Base-by-base conservation (phyloP, 1,284 basidiomycete genomes). In the Phaffia rhodozyma region DNA sequence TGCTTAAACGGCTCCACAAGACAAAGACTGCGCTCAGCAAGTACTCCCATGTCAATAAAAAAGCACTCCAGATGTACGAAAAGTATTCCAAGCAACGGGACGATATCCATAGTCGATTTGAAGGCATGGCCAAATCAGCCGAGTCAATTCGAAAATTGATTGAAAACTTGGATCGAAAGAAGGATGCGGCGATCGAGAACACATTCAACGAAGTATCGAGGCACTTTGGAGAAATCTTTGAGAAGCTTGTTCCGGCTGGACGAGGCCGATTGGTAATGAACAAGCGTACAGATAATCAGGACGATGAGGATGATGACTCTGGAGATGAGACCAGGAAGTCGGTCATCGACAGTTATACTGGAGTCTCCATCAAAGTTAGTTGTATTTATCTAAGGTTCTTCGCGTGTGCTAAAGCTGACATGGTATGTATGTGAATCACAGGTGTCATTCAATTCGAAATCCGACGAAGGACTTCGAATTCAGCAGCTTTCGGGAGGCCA, bases 371-470 rank as follows among this genome's bases (percentile, higher is more conserved):
- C 75, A 91, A 94, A 77, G 87, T 83, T 60, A 34, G 74, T 72
- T 57, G 21, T 25, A 21, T 50, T 34, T 30, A 48, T 20, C 62
- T 29, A 47, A 63, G 55, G 34, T 47, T 61, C n/a, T 55, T 20
- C 59, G 11, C 23, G 27, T 13, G 29, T 20, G 13, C n/a, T 13
- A 6, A 9, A 29, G 18, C 38, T 63, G 27, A 62, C 30, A 27
- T 59, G 4, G 54, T 25, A n/a, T 57, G 25, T 58, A 29, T 5
- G 50, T 43, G 48, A 49, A 38, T 43, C 11, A 16, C 67, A 87
- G 86, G 93, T 98, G 3, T 97, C 93, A 1, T 99, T 99, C 82
- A 97, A 97, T 78, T 96, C 91, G 1, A 97, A 97, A 76, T 85
- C 87, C 16, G 92, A 97, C 73, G 94, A 97, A 75, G 94, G 94